These are phyloP conservation scores for Acanthamoeba sp. DNA, from an alignment of 208 protist species.

Conservation along the genomic window DNA sequence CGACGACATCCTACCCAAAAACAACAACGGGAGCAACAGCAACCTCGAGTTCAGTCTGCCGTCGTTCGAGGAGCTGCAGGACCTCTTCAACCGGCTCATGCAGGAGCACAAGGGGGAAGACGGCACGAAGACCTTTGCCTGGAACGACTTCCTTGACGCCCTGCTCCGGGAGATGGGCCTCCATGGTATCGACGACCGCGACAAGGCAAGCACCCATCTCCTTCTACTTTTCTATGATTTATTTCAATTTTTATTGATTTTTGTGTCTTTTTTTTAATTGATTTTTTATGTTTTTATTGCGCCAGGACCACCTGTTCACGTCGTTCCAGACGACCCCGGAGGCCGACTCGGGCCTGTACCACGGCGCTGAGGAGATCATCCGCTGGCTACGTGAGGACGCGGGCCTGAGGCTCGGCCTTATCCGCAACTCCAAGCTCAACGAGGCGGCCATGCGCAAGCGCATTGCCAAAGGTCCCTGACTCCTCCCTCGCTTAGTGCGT, in stretches of 20 bases:
- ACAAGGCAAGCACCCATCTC: too few relatives aligned
- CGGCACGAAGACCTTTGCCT: not conserved
- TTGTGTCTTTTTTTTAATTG: not conserved
- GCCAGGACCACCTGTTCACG: not conserved
- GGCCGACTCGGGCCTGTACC: slow-evolving; percentile 37
- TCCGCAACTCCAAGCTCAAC: slow-evolving; percentile 29
- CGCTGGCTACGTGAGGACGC: slow-evolving; percentile 17
- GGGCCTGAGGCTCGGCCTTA: slow-evolving; percentile 7
- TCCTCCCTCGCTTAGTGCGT: too few relatives aligned
- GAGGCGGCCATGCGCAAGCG: slow-evolving; percentile 33
- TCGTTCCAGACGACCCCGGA: not conserved
- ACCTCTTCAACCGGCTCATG: not conserved
- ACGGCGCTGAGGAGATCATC: slow-evolving; percentile 23
- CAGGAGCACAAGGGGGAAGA: slow-evolving; percentile 11
- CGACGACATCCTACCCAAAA: not conserved
- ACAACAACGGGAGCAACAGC: too few relatives aligned
- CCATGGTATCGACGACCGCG: not conserved
- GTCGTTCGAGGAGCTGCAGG: not conserved
- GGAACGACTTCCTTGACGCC: not conserved
- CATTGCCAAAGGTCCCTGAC: slow-evolving; percentile 30
- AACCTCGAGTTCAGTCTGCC: too few relatives aligned
- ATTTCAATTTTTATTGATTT: too few relatives aligned
- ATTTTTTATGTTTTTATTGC: too few relatives aligned
- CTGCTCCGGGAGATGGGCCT: not conserved
- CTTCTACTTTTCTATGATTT: too few relatives aligned